A percentile compares a stretch with the other conserved stretches of the same genome.
phyloP scores from a whole-genome alignment of 1,284 basidiomycete species.

The Ustilago cynodontis region DNA sequence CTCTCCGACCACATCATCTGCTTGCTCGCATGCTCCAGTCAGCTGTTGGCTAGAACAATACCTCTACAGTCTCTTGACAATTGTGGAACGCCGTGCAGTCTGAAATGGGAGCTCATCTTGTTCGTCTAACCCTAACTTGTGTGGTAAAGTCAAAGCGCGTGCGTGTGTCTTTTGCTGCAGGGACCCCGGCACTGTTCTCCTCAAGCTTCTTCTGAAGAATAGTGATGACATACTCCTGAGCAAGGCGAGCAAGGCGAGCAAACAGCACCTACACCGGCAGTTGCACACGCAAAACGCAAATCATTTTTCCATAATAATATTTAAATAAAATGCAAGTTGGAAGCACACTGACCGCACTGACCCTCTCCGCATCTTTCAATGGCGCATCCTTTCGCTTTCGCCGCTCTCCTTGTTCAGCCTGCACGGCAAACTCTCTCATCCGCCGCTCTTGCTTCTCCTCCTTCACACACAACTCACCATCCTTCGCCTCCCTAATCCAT shows the following conservation, averaged over 20 bases:
- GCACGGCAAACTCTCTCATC: too few species aligned
- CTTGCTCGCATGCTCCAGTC: background rate
- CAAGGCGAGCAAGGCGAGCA: background rate
- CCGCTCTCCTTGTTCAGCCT: background rate
- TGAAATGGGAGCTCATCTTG: too few species aligned
- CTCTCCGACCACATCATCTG: background rate
- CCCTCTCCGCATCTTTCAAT: slow-evolving; percentile 19
- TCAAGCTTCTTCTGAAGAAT: background rate
- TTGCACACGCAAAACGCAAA: slow-evolving; percentile 26
- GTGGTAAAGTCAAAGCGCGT: too few species aligned
- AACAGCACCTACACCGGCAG: too few species aligned
- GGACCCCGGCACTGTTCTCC: background rate
- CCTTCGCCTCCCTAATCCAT: background rate
- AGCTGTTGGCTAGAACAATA: too few species aligned
- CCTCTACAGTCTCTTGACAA: too few species aligned
- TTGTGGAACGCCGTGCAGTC: too few species aligned
- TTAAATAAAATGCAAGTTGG: too few species aligned
- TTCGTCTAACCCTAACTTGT: too few species aligned
- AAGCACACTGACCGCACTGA: slow-evolving; percentile 22
- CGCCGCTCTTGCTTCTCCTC: background rate
- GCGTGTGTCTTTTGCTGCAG: too few species aligned
- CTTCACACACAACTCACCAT: background rate
- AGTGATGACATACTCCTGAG: background rate
- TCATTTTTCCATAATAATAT: too few species aligned
- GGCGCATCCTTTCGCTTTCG: too few species aligned